phyloP scores from a whole-genome alignment of 139 green algal species.

The Zygnema cylindricum region DNA sequence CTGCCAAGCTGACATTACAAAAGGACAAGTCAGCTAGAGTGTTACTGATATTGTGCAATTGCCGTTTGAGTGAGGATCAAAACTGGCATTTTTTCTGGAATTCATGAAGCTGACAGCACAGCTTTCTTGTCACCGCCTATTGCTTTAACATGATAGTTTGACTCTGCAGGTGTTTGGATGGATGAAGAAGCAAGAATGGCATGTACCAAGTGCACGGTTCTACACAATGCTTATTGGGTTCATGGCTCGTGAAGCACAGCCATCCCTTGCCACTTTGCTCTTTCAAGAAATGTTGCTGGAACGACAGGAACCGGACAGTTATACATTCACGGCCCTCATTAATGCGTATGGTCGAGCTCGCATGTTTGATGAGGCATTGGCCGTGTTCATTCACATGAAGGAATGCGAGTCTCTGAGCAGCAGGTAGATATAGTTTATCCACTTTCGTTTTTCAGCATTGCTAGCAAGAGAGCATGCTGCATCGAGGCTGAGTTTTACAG shows the following conservation, averaged over 20 bases:
- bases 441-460: neutral
- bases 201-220: slow-evolving; percentile 18
- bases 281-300: slow-evolving; percentile 60
- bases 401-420: neutral
- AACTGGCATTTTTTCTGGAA: too few relatives aligned
- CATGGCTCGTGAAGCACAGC: slow-evolving; percentile 39
- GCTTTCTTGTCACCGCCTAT: too few relatives aligned
- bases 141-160: too few relatives aligned
- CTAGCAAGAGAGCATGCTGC: too few relatives aligned
- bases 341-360: slow-evolving; percentile 45
- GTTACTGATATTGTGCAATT: neutral
- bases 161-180: slow-evolving; percentile 55
- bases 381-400: slow-evolving; percentile 61
- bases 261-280: slow-evolving; percentile 40
- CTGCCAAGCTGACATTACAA: neutral
- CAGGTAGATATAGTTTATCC: neutral
- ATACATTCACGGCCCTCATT: slow-evolving; percentile 61
- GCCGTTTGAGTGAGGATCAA: neutral
- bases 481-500: too few relatives aligned
- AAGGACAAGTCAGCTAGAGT: neutral
- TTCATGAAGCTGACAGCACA: too few relatives aligned
- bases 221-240: slow-evolving; percentile 58
- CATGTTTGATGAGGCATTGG: slow-evolving; percentile 56
- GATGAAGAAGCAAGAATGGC: slow-evolving; percentile 62
- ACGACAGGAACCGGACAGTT: slow-evolving; percentile 41